Evolutionary conservation across 164 flowering plant species (phyloP).

Genomic region (Platanus orientalis): DNA sequence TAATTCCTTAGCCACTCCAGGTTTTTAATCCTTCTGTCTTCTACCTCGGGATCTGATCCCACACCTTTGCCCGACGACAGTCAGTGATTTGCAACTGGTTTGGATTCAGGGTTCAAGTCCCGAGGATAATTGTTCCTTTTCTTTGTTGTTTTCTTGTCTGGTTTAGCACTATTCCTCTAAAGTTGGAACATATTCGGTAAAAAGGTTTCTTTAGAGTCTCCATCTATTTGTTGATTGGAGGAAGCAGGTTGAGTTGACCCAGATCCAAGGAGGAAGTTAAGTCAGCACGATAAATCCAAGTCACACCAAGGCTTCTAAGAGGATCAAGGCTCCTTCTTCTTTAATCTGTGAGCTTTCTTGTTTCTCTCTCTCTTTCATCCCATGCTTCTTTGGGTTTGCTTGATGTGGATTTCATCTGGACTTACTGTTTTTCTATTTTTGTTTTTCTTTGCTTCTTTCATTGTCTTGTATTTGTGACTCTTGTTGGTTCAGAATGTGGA

Average conservation of each 20-base stretch:
- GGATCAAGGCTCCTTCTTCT: constrained; percentile 4
- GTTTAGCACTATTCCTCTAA: constrained; percentile 4
- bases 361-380: background rate
- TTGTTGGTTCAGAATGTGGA: background rate
- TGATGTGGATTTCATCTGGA: background rate
- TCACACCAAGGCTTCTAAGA: background rate
- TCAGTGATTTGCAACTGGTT: no score
- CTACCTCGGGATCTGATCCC: constrained; percentile 44
- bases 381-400: background rate
- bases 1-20: constrained; percentile 18
- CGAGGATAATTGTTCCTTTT: constrained; percentile 23
- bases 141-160: constrained; percentile 17
- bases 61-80: constrained; percentile 9
- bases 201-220: background rate
- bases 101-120: constrained; percentile 33
- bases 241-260: constrained; percentile 3
- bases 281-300: background rate
- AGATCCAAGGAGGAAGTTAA: constrained; percentile 17
- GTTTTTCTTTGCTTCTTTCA: background rate
- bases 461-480: no score
- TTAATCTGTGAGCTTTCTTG: constrained; percentile 14
- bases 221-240: constrained; percentile 10
- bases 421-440: background rate
- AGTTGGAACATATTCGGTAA: constrained; percentile 3
- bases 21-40: background rate